Evolutionary conservation across 208 protist species (phyloP), one percentile per base, ranked within the genome.

Genomic region (Herpetomonas tarakana): DNA sequence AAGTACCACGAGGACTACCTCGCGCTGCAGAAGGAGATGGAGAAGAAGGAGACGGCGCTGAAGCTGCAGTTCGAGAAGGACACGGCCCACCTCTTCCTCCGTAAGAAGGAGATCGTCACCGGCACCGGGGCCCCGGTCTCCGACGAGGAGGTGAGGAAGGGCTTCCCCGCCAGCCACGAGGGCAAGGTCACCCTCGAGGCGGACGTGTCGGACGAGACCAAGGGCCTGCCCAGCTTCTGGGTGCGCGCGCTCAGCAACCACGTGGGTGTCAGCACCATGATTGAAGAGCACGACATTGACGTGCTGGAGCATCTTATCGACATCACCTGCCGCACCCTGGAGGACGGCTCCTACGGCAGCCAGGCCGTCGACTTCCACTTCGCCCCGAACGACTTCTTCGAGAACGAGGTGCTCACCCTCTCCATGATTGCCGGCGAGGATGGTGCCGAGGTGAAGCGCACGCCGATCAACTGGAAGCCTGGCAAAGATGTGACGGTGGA

Each of bases 381-480:
- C 65, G 53, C 68, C 19, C 83, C 89, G n/a, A 95, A 95, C 59
- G 70, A 81, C 44, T 93, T 70, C 65, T 81, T 95, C 46, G 68
- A 85, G 57, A 78, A 91, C 55, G 76, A 88, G 62, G 58, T 65
- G 44, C 73, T 95, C 27, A 79, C 81, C 45, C 58, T 91, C 11
- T 73, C 78, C 22, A 56, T 92, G 49, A 41, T 59, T n/a, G 57
- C 76, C 51, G 62, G 68, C 29, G 82, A 88, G 1, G 64, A 76
- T 38, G 62, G 46, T 16, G 62, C 62, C 35, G 64, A 65, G 39
- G 65, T 95, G 26, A 71, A 69, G 53, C 67, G 86, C 31, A 75
- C 77, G 7, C 61, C 80, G 9, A 68, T 88, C 66, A 91, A 81
- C 51, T 93, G 85, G 89, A 92, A 91, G 59, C 52, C 68, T 9